phyloP scores from a whole-genome alignment of 106 monocot genomes.

The Dendrobium officinale region DNA sequence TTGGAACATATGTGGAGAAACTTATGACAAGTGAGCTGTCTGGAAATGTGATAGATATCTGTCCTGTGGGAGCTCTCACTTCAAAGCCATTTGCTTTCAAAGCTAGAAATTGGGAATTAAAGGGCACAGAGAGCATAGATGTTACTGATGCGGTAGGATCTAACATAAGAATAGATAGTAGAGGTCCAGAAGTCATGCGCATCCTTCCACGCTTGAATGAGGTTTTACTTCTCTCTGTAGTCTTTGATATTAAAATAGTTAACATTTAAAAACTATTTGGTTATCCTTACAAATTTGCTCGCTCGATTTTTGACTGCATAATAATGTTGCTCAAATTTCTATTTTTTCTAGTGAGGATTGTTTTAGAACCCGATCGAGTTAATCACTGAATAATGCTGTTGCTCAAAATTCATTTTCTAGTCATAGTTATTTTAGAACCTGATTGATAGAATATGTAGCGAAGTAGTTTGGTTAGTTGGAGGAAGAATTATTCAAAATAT shows the following conservation, averaged over 20 bases:
- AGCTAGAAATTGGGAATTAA: constrained; percentile 97
- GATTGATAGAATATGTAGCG: background rate
- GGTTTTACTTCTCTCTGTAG: constrained; percentile 28
- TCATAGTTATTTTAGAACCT: background rate
- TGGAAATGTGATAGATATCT: constrained; percentile 99
- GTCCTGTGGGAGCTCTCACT: constrained; percentile 97
- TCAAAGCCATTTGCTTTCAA: constrained; percentile 99
- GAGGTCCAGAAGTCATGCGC: constrained; percentile 99
- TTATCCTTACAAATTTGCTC: background rate
- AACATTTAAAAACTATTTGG: background rate
- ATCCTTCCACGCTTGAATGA: constrained; percentile 94
- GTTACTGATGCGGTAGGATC: constrained; percentile 98
- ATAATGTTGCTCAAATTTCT: background rate
- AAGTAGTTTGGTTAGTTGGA: background rate
- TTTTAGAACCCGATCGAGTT: background rate
- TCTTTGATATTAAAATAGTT: background rate
- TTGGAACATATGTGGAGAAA: constrained; percentile 99
- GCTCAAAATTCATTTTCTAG: background rate
- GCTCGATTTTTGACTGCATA: background rate
- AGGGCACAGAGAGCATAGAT: constrained; percentile 97
- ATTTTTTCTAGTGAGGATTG: background rate
- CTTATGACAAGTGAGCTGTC: constrained; percentile 99
- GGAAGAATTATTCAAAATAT: background rate
- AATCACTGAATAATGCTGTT: background rate
- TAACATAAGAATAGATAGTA: constrained; percentile 95